These are phyloP conservation scores for Microsporum ferrugineum DNA, from an alignment of 2,329 filamentous ascomycete genomes.

Conservation along the genomic window DNA sequence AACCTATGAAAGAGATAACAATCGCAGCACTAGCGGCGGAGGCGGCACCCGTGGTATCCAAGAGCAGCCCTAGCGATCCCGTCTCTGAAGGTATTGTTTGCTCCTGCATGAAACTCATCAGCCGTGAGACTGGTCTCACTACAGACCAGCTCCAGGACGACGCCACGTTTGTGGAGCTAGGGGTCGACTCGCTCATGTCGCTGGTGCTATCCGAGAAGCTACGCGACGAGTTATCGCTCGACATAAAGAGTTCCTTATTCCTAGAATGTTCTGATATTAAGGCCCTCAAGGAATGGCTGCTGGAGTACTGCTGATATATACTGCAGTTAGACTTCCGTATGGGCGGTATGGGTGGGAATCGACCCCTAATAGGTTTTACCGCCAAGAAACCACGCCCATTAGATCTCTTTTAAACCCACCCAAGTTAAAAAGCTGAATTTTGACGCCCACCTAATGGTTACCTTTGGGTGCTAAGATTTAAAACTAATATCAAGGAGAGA, in stretches of 20 bases:
- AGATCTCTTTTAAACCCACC: neutral
- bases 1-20: too few relatives aligned
- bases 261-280: neutral
- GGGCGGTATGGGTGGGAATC: neutral
- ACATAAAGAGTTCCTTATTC: neutral
- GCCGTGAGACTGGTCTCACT: constrained; percentile 9
- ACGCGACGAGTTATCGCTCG: constrained; percentile 18
- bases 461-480: too few relatives aligned
- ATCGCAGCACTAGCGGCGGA: neutral
- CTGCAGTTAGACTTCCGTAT: neutral
- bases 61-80: neutral
- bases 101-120: constrained; percentile 7
- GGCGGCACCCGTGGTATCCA: neutral
- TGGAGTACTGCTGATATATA: neutral
- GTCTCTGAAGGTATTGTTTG: neutral
- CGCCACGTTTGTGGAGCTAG: constrained; percentile 18
- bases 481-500: too few relatives aligned
- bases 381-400: neutral
- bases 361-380: neutral
- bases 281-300: too few relatives aligned
- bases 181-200: constrained; percentile 29
- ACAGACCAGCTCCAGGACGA: constrained; percentile 7
- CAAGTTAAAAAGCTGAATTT: too few relatives aligned
- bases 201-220: constrained; percentile 28
- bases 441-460: too few relatives aligned